Conservation (phyloP, 805 yeast genomes). For the Metschnikowia cerradonensis region DNA sequence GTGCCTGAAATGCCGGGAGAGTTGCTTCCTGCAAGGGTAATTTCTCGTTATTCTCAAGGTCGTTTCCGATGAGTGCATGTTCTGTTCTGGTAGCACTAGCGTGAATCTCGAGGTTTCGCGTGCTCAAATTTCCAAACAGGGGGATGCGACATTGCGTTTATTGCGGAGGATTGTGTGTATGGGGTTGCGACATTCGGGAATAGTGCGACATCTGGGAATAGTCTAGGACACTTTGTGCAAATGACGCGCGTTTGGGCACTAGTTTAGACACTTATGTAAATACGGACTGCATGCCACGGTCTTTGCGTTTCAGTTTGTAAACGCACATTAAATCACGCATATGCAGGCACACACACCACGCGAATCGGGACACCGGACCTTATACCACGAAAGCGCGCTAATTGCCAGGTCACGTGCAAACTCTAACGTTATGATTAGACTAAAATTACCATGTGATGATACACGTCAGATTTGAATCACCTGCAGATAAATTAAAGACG, state of each 20-base stretch:
- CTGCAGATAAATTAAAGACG: too few species aligned
- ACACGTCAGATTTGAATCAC: too few species aligned
- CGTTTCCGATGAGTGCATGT: neutral
- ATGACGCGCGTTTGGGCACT: neutral
- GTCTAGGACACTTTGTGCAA: neutral
- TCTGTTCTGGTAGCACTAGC: neutral
- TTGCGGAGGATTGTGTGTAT: too few species aligned
- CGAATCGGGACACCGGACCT: neutral
- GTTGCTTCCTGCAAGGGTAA: neutral
- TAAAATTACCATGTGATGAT: too few species aligned
- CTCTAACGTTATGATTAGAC: too few species aligned
- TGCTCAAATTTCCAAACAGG: neutral
- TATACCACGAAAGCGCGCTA: too few species aligned
- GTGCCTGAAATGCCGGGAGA: neutral
- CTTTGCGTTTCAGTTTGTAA: neutral
- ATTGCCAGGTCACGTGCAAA: neutral
- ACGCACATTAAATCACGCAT: neutral
- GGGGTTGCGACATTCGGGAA: neutral
- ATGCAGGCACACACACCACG: neutral
- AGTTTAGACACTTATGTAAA: neutral
- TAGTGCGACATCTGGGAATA: neutral
- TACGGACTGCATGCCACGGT: neutral
- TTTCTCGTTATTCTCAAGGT: neutral
- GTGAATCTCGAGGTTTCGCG: neutral
- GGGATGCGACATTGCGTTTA: neutral